phyloP scores from a whole-genome alignment of 257 asterid species.

The Forsythia viridissima region DNA sequence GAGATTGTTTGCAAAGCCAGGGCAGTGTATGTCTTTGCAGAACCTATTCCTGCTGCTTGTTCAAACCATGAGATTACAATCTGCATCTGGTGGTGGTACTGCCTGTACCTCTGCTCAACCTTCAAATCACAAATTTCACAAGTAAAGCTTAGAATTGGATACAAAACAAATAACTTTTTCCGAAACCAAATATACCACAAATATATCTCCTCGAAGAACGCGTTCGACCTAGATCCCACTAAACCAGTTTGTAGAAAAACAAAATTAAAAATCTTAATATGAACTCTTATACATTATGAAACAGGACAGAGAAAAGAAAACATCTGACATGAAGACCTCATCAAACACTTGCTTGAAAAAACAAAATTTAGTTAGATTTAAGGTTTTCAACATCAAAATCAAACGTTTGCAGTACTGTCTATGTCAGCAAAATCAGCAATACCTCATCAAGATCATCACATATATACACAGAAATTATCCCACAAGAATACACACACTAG shows the following conservation, averaged over 20 bases:
- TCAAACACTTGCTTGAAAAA: neutral
- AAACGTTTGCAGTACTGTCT: neutral
- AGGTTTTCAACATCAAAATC: slow-evolving; percentile 17
- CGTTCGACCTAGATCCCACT: neutral
- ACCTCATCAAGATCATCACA: slow-evolving; percentile 21
- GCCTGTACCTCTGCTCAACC: slow-evolving; percentile 97
- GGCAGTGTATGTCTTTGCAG: slow-evolving; percentile 87
- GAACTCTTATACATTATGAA: slow-evolving; percentile 3
- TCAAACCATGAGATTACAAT: slow-evolving; percentile 86
- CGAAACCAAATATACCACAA: neutral
- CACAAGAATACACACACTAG: too few relatives aligned
- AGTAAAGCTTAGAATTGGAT: neutral
- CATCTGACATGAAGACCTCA: slow-evolving; percentile 19
- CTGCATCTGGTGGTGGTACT: slow-evolving; percentile 95
- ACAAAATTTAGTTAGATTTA: neutral
- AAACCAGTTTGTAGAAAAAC: neutral
- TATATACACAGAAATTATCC: too few relatives aligned
- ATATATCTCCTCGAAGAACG: neutral
- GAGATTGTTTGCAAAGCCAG: slow-evolving; percentile 89
- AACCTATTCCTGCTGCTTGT: slow-evolving; percentile 83
- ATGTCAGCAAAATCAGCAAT: slow-evolving; percentile 21
- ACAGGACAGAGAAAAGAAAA: slow-evolving; percentile 28
- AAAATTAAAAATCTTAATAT: neutral
- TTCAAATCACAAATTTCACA: slow-evolving; percentile 22
- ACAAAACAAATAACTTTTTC: neutral